Evolutionary conservation across 2,329 filamentous ascomycete genomes (phyloP).

Genomic region (Aspergillus tanneri): DNA sequence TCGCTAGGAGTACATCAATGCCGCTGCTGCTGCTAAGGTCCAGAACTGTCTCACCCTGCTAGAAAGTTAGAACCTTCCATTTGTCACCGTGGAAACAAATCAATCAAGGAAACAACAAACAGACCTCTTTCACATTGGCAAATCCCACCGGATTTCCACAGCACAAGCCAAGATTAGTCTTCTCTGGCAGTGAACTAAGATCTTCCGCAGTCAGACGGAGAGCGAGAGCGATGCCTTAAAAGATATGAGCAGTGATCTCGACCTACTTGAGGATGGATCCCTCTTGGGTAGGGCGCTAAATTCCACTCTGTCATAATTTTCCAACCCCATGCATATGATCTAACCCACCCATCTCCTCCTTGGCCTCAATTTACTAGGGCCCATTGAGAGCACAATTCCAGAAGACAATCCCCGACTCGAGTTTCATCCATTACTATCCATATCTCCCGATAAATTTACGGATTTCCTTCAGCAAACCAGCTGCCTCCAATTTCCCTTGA

Average conservation of each 20-base stretch:
- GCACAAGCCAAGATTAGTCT: conserved; percentile 54
- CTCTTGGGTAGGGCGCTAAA: background rate
- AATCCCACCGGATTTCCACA: conserved; percentile 56
- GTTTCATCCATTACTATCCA: background rate
- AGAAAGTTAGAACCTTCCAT: conserved; percentile 56
- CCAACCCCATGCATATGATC: too few species aligned
- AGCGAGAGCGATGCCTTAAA: background rate
- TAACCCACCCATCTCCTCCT: too few species aligned
- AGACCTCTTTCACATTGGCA: conserved; percentile 48
- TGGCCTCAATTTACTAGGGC: background rate
- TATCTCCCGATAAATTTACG: background rate
- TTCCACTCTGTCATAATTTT: too few species aligned
- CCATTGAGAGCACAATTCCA: background rate
- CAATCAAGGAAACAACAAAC: conserved; percentile 47
- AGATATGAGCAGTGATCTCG: background rate
- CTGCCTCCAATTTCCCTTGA: background rate
- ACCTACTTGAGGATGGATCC: background rate
- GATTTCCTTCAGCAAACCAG: background rate
- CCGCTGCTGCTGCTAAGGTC: conserved; percentile 60
- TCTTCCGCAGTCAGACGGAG: conserved; percentile 38
- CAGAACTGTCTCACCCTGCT: conserved; percentile 58
- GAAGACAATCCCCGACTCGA: background rate
- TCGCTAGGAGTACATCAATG: conserved; percentile 58
- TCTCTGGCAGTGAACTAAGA: conserved; percentile 47
- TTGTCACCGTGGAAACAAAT: conserved; percentile 51